phyloP scores from a whole-genome alignment of 805 yeast species.

The Diddensiella santjacobensis region DNA sequence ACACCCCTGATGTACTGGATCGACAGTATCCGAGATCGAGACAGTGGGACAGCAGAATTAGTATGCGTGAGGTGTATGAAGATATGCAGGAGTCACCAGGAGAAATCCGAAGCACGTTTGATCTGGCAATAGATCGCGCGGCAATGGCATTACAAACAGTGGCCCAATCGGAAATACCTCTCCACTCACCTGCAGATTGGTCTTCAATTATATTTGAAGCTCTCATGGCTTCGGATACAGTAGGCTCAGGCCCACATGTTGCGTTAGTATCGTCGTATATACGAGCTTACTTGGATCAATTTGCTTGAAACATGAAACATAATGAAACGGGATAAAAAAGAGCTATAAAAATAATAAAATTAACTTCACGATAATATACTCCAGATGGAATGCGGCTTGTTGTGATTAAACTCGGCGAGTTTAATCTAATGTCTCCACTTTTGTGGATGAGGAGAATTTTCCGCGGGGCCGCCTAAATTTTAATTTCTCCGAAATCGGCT shows the following conservation, averaged over 20 bases:
- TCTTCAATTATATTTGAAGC: not conserved
- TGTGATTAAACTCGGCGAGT: too few species aligned
- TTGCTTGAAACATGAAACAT: not conserved
- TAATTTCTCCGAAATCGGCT: not conserved
- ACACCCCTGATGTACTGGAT: slow-evolving; percentile 19
- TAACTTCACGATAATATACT: too few species aligned
- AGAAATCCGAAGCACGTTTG: not conserved
- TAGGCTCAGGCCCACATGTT: slow-evolving; percentile 1
- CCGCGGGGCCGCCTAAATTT: too few species aligned
- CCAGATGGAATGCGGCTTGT: too few species aligned
- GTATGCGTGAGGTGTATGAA: not conserved
- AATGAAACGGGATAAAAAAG: too few species aligned
- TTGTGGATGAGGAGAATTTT: too few species aligned
- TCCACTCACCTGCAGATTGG: not conserved
- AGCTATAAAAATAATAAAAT: too few species aligned
- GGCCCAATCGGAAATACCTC: not conserved
- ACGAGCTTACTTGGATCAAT: slow-evolving; percentile 1
- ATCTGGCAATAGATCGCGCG: not conserved
- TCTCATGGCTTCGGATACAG: not conserved
- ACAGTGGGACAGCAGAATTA: slow-evolving; percentile 8
- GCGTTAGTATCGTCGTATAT: not conserved
- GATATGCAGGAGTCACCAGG: not conserved
- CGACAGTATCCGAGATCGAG: slow-evolving; percentile 11
- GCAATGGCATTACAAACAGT: slow-evolving; percentile 1
- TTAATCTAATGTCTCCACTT: too few species aligned